A percentile compares a stretch with the other conserved stretches of the same genome.
Evolutionary conservation across 345 rosid species (phyloP).

Genomic region (Corymbia maculata): DNA sequence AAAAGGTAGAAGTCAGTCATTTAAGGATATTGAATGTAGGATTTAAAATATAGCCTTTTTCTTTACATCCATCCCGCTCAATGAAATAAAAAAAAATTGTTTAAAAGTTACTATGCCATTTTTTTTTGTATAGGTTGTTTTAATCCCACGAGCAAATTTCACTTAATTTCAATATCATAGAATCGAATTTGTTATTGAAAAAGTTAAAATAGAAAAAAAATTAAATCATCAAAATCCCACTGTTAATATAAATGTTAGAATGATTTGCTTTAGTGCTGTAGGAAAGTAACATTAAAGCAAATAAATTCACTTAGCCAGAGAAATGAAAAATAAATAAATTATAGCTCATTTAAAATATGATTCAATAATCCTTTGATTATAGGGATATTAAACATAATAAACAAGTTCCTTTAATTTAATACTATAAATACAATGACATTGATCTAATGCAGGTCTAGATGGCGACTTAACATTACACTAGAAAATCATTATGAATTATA

Average conservation of each 20-base stretch:
- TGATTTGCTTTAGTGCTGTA: not conserved
- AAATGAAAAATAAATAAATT: not conserved
- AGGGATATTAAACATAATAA: not conserved
- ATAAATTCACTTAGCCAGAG: not conserved
- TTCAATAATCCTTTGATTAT: not conserved
- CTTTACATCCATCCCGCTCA: too few species aligned
- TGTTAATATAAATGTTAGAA: not conserved
- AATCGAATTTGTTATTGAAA: not conserved
- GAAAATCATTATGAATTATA: not conserved
- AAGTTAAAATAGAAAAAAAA: not conserved
- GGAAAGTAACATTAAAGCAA: not conserved
- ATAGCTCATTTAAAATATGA: not conserved
- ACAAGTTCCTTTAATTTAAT: not conserved
- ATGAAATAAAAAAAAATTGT: too few species aligned
- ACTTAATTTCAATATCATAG: too few species aligned
- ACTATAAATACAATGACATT: not conserved
- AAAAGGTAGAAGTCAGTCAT: not conserved
- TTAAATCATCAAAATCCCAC: not conserved
- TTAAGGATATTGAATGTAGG: not conserved
- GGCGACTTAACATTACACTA: not conserved
- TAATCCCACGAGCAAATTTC: too few species aligned
- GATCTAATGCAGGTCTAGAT: not conserved
- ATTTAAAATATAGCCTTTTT: not conserved
- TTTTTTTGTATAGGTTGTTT: too few species aligned
- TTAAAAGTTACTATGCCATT: too few species aligned